Base-by-base conservation (phyloP, 1,139 yeast species). In the Diutina mesorugosa region DNA sequence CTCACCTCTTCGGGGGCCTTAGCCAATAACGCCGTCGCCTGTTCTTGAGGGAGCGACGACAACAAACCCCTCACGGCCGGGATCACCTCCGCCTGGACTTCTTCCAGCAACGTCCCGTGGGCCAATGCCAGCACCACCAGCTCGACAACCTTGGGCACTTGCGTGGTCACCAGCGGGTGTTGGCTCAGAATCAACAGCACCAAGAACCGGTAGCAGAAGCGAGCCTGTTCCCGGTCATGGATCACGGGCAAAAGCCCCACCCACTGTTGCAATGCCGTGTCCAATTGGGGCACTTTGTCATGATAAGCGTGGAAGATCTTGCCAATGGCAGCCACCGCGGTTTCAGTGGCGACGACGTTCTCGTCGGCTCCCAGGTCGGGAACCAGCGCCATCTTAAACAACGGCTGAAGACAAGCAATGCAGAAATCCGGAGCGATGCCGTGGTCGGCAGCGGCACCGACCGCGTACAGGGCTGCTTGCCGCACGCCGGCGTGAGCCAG, bases 301-400 rank as follows among this genome's bases (percentile, higher is more conserved):
- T 84, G 84, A 63, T 72, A 84, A 16, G 79, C 69, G 60, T 79
- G 84, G 59, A 86, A 75, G 18, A 91, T 83, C 68, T 89, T 89
- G 51, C 98, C 93, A 61, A 93, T 85, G 1, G 98, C 83, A 2
- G 90, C 79, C 57, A 87, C 78, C 16, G 90, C 85, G 64, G 87
- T 87, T 68, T 93, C 99, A 0, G 98, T 90, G 4, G 97, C 96
- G 61, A 80, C 80, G 45, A 87, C 71, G 63, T 90, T 90, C 59
- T 88, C 97, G 56, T 89, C 96, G 9, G 85, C 81, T 60, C 89
- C 83, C 3, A 97, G 86, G 62, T 90, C 96, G n/a, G 96, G 91
- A 30, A 84, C 83, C 51, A 83, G 77, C 26, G 86, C 81, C 74
- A 90, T 81, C 64, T 84, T 83, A 65, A 87, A 81, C 69, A 93